Percentiles rank a stretch among this genome's conserved stretches.
Evolutionary conservation across 192 early-diverging fungal species (phyloP).

Genomic region (Coemansia sp.): DNA sequence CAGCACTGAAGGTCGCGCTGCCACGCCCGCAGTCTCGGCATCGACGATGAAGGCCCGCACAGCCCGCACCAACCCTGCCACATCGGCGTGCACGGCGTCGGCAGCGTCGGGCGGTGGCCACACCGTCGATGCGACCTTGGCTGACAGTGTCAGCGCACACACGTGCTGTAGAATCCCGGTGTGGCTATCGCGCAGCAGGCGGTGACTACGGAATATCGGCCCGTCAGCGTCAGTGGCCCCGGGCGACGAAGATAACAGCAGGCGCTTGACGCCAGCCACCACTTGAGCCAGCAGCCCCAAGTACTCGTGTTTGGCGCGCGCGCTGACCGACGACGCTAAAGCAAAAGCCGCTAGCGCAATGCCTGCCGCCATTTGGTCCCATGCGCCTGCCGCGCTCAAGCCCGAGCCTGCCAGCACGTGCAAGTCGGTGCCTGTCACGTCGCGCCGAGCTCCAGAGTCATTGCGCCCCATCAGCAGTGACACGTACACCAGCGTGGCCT

Average conservation of each 20-base stretch:
- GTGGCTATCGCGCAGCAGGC: constrained; percentile 68
- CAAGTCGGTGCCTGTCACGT: neutral
- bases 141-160: constrained; percentile 81
- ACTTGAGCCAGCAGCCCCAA: constrained; percentile 61
- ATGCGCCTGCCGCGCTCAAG: constrained; percentile 40
- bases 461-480: constrained; percentile 37
- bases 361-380: constrained; percentile 57
- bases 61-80: constrained; percentile 73
- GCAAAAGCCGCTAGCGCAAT: constrained; percentile 59
- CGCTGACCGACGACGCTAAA: constrained; percentile 58
- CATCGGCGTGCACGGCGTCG: constrained; percentile 70
- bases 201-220: constrained; percentile 65
- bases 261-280: constrained; percentile 78
- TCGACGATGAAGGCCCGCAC: constrained; percentile 74
- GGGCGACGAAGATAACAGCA: constrained; percentile 74
- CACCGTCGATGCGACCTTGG: constrained; percentile 80
- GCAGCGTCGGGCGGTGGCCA: constrained; percentile 89
- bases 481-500: constrained; percentile 43
- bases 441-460: neutral
- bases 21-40: constrained; percentile 62
- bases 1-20: constrained; percentile 16
- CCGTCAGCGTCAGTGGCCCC: constrained; percentile 68
- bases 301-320: constrained; percentile 59
- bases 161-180: constrained; percentile 76
- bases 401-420: constrained; percentile 1